phyloP scores from a whole-genome alignment of 371 early-diverging fungal species.

The Mortierella sp. region DNA sequence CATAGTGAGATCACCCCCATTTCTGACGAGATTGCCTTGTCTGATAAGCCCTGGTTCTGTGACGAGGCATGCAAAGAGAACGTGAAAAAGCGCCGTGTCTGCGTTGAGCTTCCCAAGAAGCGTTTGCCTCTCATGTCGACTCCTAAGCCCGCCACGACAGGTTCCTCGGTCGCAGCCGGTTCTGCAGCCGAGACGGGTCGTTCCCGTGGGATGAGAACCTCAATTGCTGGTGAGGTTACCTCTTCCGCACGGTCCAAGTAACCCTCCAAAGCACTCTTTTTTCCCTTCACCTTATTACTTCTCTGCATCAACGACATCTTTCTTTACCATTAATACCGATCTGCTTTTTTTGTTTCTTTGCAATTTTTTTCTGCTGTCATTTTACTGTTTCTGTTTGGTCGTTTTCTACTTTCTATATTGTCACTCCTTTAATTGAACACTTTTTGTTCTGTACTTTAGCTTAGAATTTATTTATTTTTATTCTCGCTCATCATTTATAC shows the following conservation, averaged over 20 bases:
- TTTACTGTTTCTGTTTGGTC: conserved; percentile 12
- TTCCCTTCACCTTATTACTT: not conserved
- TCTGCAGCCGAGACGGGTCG: conserved; percentile 40
- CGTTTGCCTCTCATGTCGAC: conserved; percentile 78
- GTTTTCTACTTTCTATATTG: conserved; percentile 9
- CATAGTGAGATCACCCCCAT: conserved; percentile 60
- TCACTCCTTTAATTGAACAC: conserved; percentile 13
- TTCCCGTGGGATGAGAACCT: conserved; percentile 40
- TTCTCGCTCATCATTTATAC: conserved; percentile 15
- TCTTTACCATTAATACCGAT: conserved; percentile 49
- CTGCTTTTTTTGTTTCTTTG: conserved; percentile 10
- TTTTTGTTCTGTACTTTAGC: conserved; percentile 30
- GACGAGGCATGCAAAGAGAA: conserved; percentile 78
- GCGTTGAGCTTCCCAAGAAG: conserved; percentile 76
- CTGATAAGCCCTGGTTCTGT: conserved; percentile 79
- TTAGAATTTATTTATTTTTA: conserved; percentile 12
- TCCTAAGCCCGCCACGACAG: conserved; percentile 59
- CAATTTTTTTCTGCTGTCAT: conserved; percentile 9
- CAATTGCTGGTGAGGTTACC: conserved; percentile 34
- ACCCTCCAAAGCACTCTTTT: conserved; percentile 10
- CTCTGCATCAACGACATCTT: not conserved
- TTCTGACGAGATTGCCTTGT: conserved; percentile 60
- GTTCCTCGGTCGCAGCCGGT: conserved; percentile 45
- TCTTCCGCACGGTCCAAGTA: conserved; percentile 38
- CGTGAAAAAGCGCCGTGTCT: conserved; percentile 66